Percentiles rank a stretch among this genome's conserved stretches.
Evolutionary conservation across 1,284 basidiomycete species (phyloP).

Genomic region (Naganishia liquefaciens): DNA sequence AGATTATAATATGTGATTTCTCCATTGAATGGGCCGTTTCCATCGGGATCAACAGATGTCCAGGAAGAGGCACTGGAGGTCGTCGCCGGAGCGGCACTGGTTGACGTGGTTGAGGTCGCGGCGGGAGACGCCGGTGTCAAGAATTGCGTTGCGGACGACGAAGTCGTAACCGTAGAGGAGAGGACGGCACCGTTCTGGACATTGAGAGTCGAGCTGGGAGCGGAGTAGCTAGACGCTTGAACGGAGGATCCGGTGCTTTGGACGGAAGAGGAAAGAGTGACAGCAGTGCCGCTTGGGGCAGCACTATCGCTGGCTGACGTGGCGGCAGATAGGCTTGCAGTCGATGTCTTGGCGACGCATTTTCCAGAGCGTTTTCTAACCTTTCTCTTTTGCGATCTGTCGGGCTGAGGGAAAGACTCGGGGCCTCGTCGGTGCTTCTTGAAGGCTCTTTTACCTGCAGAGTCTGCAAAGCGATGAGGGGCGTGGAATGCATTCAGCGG

Average conservation of each 20-base stretch:
- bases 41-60: conserved; percentile 41
- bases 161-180: conserved; percentile 13
- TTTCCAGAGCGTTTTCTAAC: conserved; percentile 17
- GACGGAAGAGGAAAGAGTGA: conserved; percentile 2
- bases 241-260: background rate
- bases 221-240: conserved; percentile 10
- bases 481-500: conserved; percentile 10
- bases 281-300: background rate
- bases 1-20: conserved; percentile 48
- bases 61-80: conserved; percentile 31
- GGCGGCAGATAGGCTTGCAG: conserved; percentile 5
- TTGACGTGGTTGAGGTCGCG: conserved; percentile 17
- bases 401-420: background rate
- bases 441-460: conserved; percentile 3
- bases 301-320: background rate
- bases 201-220: conserved; percentile 2
- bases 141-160: too few species aligned
- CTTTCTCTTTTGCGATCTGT: conserved; percentile 1
- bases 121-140: conserved; percentile 3
- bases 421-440: conserved; percentile 2
- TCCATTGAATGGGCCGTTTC: conserved; percentile 48
- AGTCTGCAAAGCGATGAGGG: conserved; percentile 1
- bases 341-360: conserved; percentile 12
- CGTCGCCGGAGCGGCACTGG: conserved; percentile 20
- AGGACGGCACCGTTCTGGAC: conserved; percentile 18